These are phyloP conservation scores for Sclerotinia sclerotiorum DNA, from an alignment of 2,329 filamentous ascomycete species.

Conservation along the genomic window DNA sequence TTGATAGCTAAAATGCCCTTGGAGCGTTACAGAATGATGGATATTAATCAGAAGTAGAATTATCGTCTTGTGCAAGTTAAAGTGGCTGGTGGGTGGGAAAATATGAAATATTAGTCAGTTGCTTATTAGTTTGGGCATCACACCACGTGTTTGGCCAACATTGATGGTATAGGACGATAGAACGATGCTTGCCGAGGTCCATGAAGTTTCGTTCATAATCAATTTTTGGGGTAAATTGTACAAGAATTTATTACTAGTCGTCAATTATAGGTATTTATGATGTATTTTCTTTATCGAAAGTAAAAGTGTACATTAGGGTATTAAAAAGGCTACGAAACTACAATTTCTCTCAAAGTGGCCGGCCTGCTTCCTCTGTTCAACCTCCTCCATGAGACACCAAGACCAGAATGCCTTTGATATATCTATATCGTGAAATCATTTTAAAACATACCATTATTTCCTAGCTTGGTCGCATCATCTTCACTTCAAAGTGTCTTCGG, in stretches of 20 bases:
- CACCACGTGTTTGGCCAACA: constrained; percentile 2
- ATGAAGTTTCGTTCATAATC: neutral
- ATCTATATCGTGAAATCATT: constrained; percentile 34
- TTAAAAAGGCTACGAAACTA: constrained; percentile 25
- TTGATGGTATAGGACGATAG: too few species aligned
- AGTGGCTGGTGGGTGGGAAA: constrained; percentile 9
- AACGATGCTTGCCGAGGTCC: neutral
- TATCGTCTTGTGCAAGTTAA: neutral
- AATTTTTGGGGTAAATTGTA: neutral
- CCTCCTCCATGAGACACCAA: constrained; percentile 10
- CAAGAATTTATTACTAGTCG: neutral
- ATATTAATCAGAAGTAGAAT: neutral
- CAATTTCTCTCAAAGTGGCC: constrained; percentile 26
- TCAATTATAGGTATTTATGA: too few species aligned
- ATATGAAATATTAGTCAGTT: constrained; percentile 1
- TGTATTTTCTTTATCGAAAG: neutral
- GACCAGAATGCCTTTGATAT: constrained; percentile 19
- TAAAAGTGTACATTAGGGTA: constrained; percentile 29
- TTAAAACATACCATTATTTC: neutral
- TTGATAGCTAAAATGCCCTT: neutral
- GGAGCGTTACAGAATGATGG: neutral
- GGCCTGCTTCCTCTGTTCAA: constrained; percentile 16
- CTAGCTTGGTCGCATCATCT: constrained; percentile 8
- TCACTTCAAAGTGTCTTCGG: constrained; percentile 31
- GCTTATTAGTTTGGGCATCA: constrained; percentile 1